Percentiles rank a stretch among this genome's conserved stretches.
Conservation (phyloP, 1,284 basidiomycete species). For the Athelia sp. region DNA sequence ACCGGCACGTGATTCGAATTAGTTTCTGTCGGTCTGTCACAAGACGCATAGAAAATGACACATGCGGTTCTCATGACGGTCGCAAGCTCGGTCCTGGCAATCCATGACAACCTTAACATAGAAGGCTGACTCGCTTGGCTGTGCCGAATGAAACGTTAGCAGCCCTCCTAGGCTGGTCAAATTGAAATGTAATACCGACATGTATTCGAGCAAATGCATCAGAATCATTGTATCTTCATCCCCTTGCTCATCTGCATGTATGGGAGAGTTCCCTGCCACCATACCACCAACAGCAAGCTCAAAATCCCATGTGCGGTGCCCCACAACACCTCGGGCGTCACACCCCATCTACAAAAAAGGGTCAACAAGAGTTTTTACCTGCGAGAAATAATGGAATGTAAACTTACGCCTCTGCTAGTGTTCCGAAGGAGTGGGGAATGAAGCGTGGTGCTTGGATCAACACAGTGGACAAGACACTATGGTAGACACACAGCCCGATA, state of each 20-base stretch:
- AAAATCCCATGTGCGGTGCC: constrained; percentile 64
- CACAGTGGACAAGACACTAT: constrained; percentile 67
- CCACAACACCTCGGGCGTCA: constrained; percentile 68
- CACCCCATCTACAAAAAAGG: constrained; percentile 36
- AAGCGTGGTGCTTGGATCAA: constrained; percentile 75
- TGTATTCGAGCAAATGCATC: too few relatives aligned
- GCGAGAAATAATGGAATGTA: constrained; percentile 1
- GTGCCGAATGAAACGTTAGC: too few relatives aligned
- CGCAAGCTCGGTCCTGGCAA: too few relatives aligned
- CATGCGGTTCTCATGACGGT: too few relatives aligned
- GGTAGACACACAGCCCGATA: constrained; percentile 72
- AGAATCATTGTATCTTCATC: constrained; percentile 11
- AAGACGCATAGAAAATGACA: too few relatives aligned
- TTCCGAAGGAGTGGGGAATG: constrained; percentile 68
- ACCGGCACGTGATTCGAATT: too few relatives aligned
- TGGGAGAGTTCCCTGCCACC: constrained; percentile 71
- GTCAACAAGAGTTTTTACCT: not conserved
- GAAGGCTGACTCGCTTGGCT: too few relatives aligned
- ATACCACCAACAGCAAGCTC: constrained; percentile 59
- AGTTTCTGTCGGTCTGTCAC: too few relatives aligned
- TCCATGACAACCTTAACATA: too few relatives aligned
- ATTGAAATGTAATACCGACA: too few relatives aligned
- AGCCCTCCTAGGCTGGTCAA: too few relatives aligned
- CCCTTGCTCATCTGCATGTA: constrained; percentile 39
- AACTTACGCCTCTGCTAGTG: constrained; percentile 54